These are phyloP conservation scores for Talaromyces verruculosus DNA, from an alignment of 2,329 filamentous ascomycete species.

Conservation along the genomic window DNA sequence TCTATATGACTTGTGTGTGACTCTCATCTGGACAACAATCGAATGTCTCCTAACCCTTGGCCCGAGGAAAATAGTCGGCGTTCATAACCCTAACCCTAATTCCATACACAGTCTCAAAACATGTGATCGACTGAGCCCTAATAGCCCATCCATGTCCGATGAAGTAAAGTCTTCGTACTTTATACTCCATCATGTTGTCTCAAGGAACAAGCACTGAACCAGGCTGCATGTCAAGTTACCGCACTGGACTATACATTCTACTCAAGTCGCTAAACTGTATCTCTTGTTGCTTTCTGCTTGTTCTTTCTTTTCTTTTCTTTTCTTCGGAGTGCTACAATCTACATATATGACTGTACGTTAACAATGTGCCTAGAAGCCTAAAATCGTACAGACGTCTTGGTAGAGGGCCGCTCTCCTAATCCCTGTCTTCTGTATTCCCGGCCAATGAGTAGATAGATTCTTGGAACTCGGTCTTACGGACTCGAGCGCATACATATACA, in stretches of 20 bases:
- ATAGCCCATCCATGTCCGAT: not conserved
- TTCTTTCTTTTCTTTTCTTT: not conserved
- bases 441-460: not conserved
- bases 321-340: not conserved
- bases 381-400: not conserved
- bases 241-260: not conserved
- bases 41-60: not conserved
- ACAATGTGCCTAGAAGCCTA: not conserved
- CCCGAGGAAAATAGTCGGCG: too few species aligned
- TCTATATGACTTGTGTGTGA: not conserved
- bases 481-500: too few species aligned
- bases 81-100: not conserved
- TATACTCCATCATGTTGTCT: not conserved
- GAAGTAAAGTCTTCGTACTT: not conserved
- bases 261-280: not conserved
- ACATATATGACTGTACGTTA: not conserved
- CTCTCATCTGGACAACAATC: not conserved
- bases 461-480: too few species aligned
- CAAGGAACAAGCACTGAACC: not conserved
- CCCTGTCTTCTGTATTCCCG: not conserved
- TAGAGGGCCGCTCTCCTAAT: not conserved
- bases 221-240: not conserved
- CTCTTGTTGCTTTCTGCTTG: not conserved
- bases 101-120: not conserved
- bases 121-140: slow-evolving; percentile 4